These are phyloP conservation scores for Helotiales sp. DNA, from an alignment of 2,329 filamentous ascomycete genomes.

Conservation along the genomic window DNA sequence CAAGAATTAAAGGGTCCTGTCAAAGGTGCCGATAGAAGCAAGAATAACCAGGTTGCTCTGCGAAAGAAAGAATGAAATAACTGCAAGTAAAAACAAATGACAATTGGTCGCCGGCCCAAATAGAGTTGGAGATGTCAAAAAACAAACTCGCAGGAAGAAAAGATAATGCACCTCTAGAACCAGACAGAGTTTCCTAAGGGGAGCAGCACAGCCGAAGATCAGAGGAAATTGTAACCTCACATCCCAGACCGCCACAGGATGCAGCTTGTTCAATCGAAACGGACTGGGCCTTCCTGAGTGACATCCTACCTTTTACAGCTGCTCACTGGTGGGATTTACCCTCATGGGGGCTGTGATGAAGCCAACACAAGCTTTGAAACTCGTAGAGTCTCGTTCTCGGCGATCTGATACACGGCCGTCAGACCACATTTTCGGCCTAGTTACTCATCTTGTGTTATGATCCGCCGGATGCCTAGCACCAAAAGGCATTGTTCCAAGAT, in stretches of 20 bases:
- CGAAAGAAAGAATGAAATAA: constrained; percentile 27
- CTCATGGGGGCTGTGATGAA: constrained; percentile 18
- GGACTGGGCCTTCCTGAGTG: constrained; percentile 4
- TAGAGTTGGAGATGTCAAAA: constrained; percentile 23
- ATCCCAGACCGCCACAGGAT: constrained; percentile 10
- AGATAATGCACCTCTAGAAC: constrained; percentile 17
- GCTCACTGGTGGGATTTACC: constrained; percentile 8
- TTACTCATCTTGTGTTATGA: constrained; percentile 9
- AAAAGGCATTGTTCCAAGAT: background rate
- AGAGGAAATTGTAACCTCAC: constrained; percentile 17
- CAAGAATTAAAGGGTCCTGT: constrained; percentile 33
- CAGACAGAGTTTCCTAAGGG: constrained; percentile 8
- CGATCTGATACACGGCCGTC: constrained; percentile 25
- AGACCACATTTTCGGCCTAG: constrained; percentile 17
- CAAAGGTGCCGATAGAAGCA: constrained; percentile 34
- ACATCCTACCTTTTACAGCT: background rate
- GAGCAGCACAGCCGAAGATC: constrained; percentile 1
- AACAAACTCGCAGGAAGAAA: constrained; percentile 19
- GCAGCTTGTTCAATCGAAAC: constrained; percentile 12
- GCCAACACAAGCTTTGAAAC: constrained; percentile 29
- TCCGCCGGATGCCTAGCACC: constrained; percentile 9
- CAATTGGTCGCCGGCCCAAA: constrained; percentile 32
- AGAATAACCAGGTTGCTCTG: constrained; percentile 21
- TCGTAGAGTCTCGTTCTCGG: constrained; percentile 23
- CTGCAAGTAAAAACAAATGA: constrained; percentile 17